Base-by-base conservation (phyloP, 441 rosid species). In the Mallotus repandus region DNA sequence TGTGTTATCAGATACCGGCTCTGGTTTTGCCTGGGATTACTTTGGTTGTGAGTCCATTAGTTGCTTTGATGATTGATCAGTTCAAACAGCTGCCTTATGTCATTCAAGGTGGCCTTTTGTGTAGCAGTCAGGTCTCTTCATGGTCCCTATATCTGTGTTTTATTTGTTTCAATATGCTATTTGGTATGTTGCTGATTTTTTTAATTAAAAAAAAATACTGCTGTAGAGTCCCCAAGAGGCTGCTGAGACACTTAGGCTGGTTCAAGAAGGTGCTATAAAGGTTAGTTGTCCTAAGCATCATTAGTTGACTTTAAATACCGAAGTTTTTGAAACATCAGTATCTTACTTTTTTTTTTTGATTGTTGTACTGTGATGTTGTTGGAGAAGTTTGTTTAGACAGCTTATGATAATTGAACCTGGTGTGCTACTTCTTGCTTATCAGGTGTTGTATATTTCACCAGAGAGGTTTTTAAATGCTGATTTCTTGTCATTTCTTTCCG, bases 371-470 rank as follows among this genome's bases (percentile, higher is more conserved):
- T 41, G 63, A 38, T 56, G 10, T 19, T 32, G 4, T 53, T 61
- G 7, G 5, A 25, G 32, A 2, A 50, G 9, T 18, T 59, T 52
- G 60, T 21, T 69, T 38, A 0, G 52, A 38, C 22, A 64, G 56
- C 63, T 70, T 64, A n/a, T 45, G 59, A 43, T 25, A 22, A 16
- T 61, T 35, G 70, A 66, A 46, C 61, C 11, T 14, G 15, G 25
- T 21, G 14, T 59, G 10, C 19, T 41, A 35, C 41, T 63, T 54
- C 21, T 76, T 48, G 45, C 50, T 16, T 73, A 65, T 79, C 89
- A 94, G 98, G 99, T 95, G 83, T 97, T 95, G 80, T 91, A 87
- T 84, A 91, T 93, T 76, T 95, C 99, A 54, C 99, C 99, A 0
- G 98, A 95, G 79, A 91, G 97, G 77, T 86, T 95, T 77, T 69